Conservation (phyloP, 2,329 filamentous ascomycete species). For the Pseudomassariella vexata region DNA sequence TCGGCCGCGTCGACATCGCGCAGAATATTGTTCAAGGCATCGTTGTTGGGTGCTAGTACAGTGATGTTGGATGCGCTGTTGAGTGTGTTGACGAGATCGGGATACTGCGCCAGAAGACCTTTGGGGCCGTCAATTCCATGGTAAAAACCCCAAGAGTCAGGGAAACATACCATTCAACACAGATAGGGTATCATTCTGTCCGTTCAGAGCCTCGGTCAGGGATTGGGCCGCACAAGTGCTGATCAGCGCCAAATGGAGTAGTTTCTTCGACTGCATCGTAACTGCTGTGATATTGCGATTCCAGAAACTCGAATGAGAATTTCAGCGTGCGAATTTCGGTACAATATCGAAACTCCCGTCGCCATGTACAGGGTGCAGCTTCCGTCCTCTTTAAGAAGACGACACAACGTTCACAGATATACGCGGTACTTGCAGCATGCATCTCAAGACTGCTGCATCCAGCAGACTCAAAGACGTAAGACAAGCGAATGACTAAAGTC, state of each 20-base stretch:
- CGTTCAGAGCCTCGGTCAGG: conserved; percentile 7
- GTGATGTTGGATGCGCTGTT: conserved; percentile 41
- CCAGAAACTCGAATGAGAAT: too few relatives aligned
- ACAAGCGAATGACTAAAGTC: too few relatives aligned
- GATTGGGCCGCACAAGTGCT: conserved; percentile 6
- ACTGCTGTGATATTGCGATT: too few relatives aligned
- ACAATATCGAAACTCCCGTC: too few relatives aligned
- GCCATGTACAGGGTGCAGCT: too few relatives aligned
- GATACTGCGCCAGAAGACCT: background rate
- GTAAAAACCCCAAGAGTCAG: background rate
- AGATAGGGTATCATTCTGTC: conserved; percentile 8
- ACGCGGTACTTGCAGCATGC: too few relatives aligned
- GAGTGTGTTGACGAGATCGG: conserved; percentile 3
- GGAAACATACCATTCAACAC: conserved; percentile 5
- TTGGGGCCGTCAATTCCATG: background rate
- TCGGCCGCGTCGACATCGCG: conserved; percentile 25
- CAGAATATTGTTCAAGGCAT: conserved; percentile 34
- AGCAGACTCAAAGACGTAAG: too few relatives aligned
- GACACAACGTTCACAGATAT: too few relatives aligned
- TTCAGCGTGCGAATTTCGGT: too few relatives aligned
- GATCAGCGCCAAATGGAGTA: conserved; percentile 6
- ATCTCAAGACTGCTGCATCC: too few relatives aligned
- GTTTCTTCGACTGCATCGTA: conserved; percentile 8
- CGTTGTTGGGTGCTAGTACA: conserved; percentile 50
- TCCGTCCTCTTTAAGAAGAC: too few relatives aligned